Evolutionary conservation across 192 early-diverging fungal genomes (phyloP).

Genomic region (Pecoramyces ruminantium): DNA sequence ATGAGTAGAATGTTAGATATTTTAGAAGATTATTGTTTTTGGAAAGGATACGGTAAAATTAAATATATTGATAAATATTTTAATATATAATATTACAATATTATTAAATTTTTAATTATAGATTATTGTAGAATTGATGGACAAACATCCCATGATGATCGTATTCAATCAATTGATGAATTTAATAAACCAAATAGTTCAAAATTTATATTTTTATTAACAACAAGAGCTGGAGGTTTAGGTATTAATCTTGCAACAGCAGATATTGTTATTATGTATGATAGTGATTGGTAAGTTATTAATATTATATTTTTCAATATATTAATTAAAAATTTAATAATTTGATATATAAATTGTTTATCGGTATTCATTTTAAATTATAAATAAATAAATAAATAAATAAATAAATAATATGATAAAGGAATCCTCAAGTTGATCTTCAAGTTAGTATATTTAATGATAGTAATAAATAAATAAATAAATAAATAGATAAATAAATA

Average conservation of each 20-base stretch:
- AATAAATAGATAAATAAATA: background rate
- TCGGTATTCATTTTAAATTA: too few species aligned
- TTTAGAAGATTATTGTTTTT: conserved; percentile 90
- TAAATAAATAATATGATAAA: too few species aligned
- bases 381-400: too few species aligned
- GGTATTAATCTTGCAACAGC: conserved; percentile 95
- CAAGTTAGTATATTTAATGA: conserved; percentile 14
- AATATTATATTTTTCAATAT: too few species aligned
- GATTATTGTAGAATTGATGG: conserved; percentile 92
- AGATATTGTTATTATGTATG: conserved; percentile 89
- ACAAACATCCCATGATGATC: conserved; percentile 83
- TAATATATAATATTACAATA: background rate
- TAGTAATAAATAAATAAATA: background rate
- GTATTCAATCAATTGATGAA: conserved; percentile 82
- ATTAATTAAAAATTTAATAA: too few species aligned
- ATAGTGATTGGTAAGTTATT: conserved; percentile 87
- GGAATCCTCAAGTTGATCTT: conserved; percentile 73
- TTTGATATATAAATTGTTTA: too few species aligned
- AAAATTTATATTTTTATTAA: conserved; percentile 92
- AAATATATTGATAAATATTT: background rate
- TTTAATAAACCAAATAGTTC: conserved; percentile 74
- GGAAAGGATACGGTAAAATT: conserved; percentile 55
- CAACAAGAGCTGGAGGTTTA: conserved; percentile 91
- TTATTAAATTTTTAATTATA: conserved; percentile 9
- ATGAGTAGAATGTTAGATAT: conserved; percentile 98